Percentiles rank a stretch among this genome's conserved stretches.
Conservation (phyloP, 2,329 filamentous ascomycete genomes). For the Colletotrichum sp. region DNA sequence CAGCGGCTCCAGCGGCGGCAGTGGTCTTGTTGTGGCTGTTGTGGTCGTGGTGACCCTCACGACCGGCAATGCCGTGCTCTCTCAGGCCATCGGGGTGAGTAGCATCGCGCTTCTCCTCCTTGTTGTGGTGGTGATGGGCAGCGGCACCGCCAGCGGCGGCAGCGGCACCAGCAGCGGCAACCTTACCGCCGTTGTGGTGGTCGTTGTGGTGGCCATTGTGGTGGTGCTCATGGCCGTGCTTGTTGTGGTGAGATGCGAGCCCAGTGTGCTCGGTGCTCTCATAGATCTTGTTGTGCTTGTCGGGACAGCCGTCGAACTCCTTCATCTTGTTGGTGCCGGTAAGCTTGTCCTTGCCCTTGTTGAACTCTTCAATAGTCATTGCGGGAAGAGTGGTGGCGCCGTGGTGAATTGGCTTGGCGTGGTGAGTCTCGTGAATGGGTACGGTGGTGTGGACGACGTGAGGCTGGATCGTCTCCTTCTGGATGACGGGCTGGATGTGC, state of each 20-base stretch:
- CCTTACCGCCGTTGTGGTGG: background rate
- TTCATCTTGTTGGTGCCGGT: slow-evolving; percentile 41
- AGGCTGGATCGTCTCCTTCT: slow-evolving; percentile 73
- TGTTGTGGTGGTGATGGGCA: background rate
- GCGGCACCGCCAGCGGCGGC: background rate
- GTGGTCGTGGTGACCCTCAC: background rate
- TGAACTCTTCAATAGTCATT: slow-evolving; percentile 70
- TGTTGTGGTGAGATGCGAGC: background rate
- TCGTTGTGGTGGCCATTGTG: background rate
- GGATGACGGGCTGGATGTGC: slow-evolving; percentile 72
- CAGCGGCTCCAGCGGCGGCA: background rate
- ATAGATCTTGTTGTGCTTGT: slow-evolving; percentile 39
- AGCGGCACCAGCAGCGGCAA: background rate
- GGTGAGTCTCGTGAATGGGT: slow-evolving; percentile 75
- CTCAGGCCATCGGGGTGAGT: background rate
- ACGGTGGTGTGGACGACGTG: slow-evolving; percentile 74
- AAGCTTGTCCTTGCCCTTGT: slow-evolving; percentile 42
- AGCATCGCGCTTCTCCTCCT: background rate
- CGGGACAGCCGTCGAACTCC: slow-evolving; percentile 67
- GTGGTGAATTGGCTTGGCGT: slow-evolving; percentile 71
- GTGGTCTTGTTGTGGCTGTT: background rate
- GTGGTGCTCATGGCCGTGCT: background rate
- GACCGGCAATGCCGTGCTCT: background rate
- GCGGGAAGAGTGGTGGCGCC: slow-evolving; percentile 66
- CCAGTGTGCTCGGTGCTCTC: slow-evolving; percentile 12